phyloP scores from a whole-genome alignment of 345 rosid genomes.

The Geranium rotundifolium region DNA sequence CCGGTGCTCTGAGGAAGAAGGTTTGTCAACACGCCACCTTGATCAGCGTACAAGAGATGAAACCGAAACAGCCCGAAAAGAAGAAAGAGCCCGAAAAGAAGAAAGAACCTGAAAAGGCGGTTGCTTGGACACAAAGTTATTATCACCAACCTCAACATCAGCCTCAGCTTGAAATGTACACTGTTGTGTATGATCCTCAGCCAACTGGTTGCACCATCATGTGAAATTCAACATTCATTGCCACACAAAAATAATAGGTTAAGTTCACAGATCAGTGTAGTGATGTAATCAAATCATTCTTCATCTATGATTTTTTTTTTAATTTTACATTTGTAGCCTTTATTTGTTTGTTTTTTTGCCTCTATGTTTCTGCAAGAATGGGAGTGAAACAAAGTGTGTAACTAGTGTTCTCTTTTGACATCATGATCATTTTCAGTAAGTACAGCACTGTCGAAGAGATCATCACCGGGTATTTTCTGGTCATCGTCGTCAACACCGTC shows the following conservation, averaged over 20 bases:
- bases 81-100: too few relatives aligned
- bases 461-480: conserved; percentile 17
- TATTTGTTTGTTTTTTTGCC: conserved; percentile 6
- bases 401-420: conserved; percentile 15
- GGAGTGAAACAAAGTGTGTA: conserved; percentile 4
- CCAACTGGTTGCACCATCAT: neutral
- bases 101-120: neutral
- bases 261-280: conserved; percentile 22
- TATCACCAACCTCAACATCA: neutral
- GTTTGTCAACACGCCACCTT: too few relatives aligned
- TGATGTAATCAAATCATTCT: conserved; percentile 23
- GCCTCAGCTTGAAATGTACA: neutral
- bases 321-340: conserved; percentile 9
- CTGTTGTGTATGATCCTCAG: neutral
- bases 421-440: conserved; percentile 28
- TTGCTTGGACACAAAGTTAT: neutral
- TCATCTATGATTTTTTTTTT: conserved; percentile 27
- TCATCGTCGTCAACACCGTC: conserved; percentile 27
- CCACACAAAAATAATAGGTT: conserved; percentile 7
- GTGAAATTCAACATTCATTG: neutral
- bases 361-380: conserved; percentile 10
- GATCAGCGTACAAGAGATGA: too few relatives aligned
- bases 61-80: too few relatives aligned
- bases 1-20: too few relatives aligned
- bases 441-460: conserved; percentile 34